These are phyloP conservation scores for Tricladium varicosporioides DNA, from an alignment of 2,329 filamentous ascomycete genomes.

Conservation along the genomic window DNA sequence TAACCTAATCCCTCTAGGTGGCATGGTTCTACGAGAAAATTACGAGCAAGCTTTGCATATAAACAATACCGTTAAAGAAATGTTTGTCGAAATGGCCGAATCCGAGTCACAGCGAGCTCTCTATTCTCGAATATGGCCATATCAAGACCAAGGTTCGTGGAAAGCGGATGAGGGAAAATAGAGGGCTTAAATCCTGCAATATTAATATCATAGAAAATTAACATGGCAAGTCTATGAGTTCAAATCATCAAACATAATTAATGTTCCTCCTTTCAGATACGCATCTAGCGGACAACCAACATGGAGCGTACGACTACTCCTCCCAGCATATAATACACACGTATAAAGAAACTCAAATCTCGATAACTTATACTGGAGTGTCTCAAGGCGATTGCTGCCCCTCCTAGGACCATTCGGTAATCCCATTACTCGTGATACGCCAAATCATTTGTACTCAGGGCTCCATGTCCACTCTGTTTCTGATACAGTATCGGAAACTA, in stretches of 20 bases:
- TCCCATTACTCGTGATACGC: background rate
- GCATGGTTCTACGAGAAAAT: conserved; percentile 16
- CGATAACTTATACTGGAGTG: too few relatives aligned
- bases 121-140: conserved; percentile 13
- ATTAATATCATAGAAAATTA: too few relatives aligned
- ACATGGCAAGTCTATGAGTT: too few relatives aligned
- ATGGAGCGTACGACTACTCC: too few relatives aligned
- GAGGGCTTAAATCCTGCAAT: too few relatives aligned
- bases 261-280: too few relatives aligned
- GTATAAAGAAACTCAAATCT: background rate
- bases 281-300: too few relatives aligned
- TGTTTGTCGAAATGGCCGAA: conserved; percentile 15
- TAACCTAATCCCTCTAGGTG: conserved; percentile 14
- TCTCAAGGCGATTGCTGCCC: too few relatives aligned
- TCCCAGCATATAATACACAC: too few relatives aligned
- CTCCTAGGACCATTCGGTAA: background rate
- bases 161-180: too few relatives aligned
- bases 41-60: conserved; percentile 10
- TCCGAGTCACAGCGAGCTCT: conserved; percentile 12
- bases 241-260: too few relatives aligned
- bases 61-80: conserved; percentile 11
- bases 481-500: background rate
- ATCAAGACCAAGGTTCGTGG: conserved; percentile 6
- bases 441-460: background rate
- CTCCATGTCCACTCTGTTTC: background rate